Conservation (phyloP, 169 alveolate species). For the Plasmodium billcollinsi region DNA sequence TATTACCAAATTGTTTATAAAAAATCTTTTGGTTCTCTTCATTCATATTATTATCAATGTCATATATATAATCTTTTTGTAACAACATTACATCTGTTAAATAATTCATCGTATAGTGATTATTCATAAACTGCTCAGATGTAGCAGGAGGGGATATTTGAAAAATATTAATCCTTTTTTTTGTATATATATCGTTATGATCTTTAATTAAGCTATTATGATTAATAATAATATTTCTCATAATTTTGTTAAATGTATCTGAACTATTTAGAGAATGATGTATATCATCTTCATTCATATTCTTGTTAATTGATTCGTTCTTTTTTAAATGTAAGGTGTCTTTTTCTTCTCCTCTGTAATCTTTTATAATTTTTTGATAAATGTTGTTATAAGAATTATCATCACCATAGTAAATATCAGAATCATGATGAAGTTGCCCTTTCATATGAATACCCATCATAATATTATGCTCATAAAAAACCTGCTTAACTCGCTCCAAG, state of each 20-base stretch:
- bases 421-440: too few species aligned
- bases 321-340: not conserved
- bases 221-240: constrained; percentile 55
- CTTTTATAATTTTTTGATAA: too few species aligned
- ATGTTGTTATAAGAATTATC: too few species aligned
- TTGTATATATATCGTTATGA: not conserved
- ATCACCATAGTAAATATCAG: too few species aligned
- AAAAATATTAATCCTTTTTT: constrained; percentile 38
- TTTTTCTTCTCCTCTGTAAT: too few species aligned
- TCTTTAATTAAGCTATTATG: constrained; percentile 30
- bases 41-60: not conserved
- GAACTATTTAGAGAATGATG: too few species aligned
- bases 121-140: not conserved
- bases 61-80: constrained; percentile 17
- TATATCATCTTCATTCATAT: too few species aligned
- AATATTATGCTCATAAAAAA: constrained; percentile 1
- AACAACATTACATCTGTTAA: constrained; percentile 30
- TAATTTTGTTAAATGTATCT: constrained; percentile 8
- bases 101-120: constrained; percentile 14
- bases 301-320: not conserved
- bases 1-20: not conserved
- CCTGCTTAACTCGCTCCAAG: constrained; percentile 1
- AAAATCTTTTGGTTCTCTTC: not conserved
- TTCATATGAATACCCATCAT: too few species aligned
- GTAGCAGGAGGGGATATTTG: constrained; percentile 1